Base-by-base conservation (phyloP, 768 basidiomycete species). In the Suillus tomentosus region DNA sequence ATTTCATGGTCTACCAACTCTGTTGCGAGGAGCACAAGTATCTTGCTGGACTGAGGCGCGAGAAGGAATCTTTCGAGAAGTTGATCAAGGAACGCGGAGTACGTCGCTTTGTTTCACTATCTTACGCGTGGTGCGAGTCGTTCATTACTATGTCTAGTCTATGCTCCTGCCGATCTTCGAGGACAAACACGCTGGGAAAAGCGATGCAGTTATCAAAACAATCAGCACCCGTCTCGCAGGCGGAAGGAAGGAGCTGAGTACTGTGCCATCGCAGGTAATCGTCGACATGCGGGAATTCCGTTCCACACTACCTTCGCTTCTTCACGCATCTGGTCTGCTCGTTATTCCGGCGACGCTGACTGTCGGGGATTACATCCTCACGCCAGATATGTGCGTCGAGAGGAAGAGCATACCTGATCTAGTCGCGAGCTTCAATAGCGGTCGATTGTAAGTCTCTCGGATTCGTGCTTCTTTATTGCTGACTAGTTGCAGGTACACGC, bases 211-310 rank as follows among this genome's bases (percentile, higher is more conserved):
- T 55, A 84, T 96, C 71, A 88, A 90, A 69, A 91, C 91, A 0
- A 91, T 96, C 67, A 95, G 87, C 71, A 85, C 91, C 0, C 85
- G 97, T 8, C 80, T 94, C 47, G 97, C 94, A 1, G 96, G 96
- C 11, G 96, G 96, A 3, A 81, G 90, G 56, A 86, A 87, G 65
- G 86, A 88, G 57, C 68, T 89, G 37, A 87, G 78, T 60, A 78
- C 78, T 3, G 90, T 91, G 68, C 86, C 89, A 6, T 88, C 89
- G 4, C 64, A 97, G 95, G 89, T 99, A 57, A 88, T 99, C 65
- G 95, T 98, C 27, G 97, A 99, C 75, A 90, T 98, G 86, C 87
- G 96, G 68, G 97, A 99, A 76, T 98, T 99, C 75, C 84, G 95
- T 34, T 98, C 96, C 2, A 87, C 94, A 0, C 78, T 99, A 11